Evolutionary conservation across 2,329 filamentous ascomycete genomes (phyloP).

Genomic region (Pestalotiopsis sp.): DNA sequence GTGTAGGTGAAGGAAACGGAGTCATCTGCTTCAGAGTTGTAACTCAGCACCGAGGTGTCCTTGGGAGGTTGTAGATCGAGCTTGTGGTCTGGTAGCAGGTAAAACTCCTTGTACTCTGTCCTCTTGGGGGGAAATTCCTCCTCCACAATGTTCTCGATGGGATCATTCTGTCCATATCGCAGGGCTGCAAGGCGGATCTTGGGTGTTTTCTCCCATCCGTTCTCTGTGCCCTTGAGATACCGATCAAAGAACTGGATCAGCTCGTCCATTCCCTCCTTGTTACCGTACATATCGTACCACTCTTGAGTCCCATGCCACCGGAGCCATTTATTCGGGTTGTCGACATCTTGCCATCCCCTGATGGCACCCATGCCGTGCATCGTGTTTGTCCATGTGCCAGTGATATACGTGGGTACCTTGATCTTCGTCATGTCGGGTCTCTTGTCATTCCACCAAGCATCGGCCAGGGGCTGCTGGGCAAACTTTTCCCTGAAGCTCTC

Average conservation of each 20-base stretch:
- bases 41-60: slow-evolving; percentile 18
- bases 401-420: slow-evolving; percentile 18
- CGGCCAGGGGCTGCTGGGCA: slow-evolving; percentile 13
- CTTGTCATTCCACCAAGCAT: slow-evolving; percentile 20
- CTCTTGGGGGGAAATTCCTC: slow-evolving; percentile 16
- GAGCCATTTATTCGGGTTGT: slow-evolving; percentile 40
- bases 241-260: slow-evolving; percentile 43
- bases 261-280: slow-evolving; percentile 31
- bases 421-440: slow-evolving; percentile 17
- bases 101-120: slow-evolving; percentile 17
- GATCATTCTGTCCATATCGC: slow-evolving; percentile 28
- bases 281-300: slow-evolving; percentile 43
- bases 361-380: slow-evolving; percentile 18
- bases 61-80: slow-evolving; percentile 11
- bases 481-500: slow-evolving; percentile 18
- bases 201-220: slow-evolving; percentile 46
- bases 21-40: slow-evolving; percentile 28
- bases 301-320: slow-evolving; percentile 38
- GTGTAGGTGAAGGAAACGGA: slow-evolving; percentile 33
- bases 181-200: slow-evolving; percentile 40
- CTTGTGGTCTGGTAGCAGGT: slow-evolving; percentile 11
- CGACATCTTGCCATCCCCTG: slow-evolving; percentile 34
- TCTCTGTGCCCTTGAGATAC: slow-evolving; percentile 41
- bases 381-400: slow-evolving; percentile 17
- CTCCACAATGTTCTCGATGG: slow-evolving; percentile 28